phyloP scores from a whole-genome alignment of 2,329 filamentous ascomycete species.

The Cytospora mali region DNA sequence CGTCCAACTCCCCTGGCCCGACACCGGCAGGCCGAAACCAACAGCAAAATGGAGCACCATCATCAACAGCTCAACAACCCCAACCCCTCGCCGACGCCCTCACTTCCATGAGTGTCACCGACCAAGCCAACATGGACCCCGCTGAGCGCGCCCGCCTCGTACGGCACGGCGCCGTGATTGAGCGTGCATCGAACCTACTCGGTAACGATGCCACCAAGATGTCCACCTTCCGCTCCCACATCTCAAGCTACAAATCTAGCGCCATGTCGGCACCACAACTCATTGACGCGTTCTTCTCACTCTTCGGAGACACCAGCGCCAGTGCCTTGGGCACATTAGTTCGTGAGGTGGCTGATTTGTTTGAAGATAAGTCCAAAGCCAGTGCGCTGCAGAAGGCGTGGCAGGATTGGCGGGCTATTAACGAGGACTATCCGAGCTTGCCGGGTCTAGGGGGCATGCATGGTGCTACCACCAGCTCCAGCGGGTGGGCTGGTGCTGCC shows the following conservation, averaged over 20 bases:
- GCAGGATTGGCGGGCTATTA: conserved; percentile 94
- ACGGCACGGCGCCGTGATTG: conserved; percentile 81
- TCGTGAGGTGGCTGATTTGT: conserved; percentile 89
- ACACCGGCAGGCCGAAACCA: conserved; percentile 24
- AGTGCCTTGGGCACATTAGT: conserved; percentile 84
- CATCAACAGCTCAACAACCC: conserved; percentile 28
- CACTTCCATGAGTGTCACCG: conserved; percentile 54
- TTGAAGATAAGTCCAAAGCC: conserved; percentile 78
- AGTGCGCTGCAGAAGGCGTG: conserved; percentile 78
- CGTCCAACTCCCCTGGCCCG: conserved; percentile 41
- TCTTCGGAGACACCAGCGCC: conserved; percentile 78
- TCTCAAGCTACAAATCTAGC: conserved; percentile 76
- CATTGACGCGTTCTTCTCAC: conserved; percentile 82
- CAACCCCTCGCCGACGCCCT: conserved; percentile 44
- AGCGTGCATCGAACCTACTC: conserved; percentile 80
- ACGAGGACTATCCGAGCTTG: conserved; percentile 90
- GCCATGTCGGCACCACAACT: conserved; percentile 73
- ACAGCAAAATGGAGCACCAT: conserved; percentile 23
- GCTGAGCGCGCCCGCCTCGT: conserved; percentile 80
- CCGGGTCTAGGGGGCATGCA: conserved; percentile 73
- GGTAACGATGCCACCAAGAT: conserved; percentile 77
- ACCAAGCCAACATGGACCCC: conserved; percentile 60
- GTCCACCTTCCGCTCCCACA: conserved; percentile 72
- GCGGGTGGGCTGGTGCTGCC: conserved; percentile 63
- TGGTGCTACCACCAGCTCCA: conserved; percentile 58